These are phyloP conservation scores for Guadua angustifolia DNA, from an alignment of 176 grass and related monocot species.

Conservation along the genomic window DNA sequence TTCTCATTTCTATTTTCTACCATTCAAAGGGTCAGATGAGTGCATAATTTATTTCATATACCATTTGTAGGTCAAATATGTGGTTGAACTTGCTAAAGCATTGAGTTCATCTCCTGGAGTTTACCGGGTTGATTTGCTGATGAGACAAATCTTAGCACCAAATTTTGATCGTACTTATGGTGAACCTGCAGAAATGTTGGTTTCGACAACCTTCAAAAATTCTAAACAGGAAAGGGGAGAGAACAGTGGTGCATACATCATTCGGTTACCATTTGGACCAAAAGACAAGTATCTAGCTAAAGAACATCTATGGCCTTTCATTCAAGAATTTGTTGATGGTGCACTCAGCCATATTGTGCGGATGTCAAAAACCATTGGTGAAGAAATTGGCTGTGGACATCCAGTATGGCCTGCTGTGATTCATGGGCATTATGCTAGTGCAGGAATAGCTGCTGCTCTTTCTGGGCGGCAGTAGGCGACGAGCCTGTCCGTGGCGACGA, in stretches of 20 bases:
- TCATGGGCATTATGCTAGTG: conserved; percentile 69
- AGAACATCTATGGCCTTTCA: conserved; percentile 74
- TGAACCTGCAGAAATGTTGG: conserved; percentile 66
- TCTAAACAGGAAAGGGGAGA: conserved; percentile 69
- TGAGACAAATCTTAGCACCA: conserved; percentile 70
- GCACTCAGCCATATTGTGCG: too few relatives aligned
- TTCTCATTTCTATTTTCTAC: conserved; percentile 33
- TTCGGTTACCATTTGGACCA: conserved; percentile 77
- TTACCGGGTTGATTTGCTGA: conserved; percentile 76
- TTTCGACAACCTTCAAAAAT: conserved; percentile 61
- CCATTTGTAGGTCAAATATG: conserved; percentile 75
- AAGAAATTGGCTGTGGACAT: too few relatives aligned
- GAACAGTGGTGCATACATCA: conserved; percentile 76
- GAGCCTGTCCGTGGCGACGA: too few relatives aligned
- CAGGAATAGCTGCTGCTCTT: conserved; percentile 71
- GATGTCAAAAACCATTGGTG: too few relatives aligned
- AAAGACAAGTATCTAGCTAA: conserved; percentile 80
- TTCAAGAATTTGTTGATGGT: conserved; percentile 50
- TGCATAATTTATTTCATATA: conserved; percentile 1
- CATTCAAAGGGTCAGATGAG: conserved; percentile 5
- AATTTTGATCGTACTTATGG: conserved; percentile 79
- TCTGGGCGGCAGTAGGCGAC: too few relatives aligned
- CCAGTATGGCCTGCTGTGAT: too few relatives aligned
- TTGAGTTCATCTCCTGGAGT: conserved; percentile 83
- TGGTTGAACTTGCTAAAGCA: conserved; percentile 82